A percentile compares a stretch with the other conserved stretches of the same genome.
phyloP scores from a whole-genome alignment of 2,329 filamentous ascomycete species.

The Tothia fuscella region DNA sequence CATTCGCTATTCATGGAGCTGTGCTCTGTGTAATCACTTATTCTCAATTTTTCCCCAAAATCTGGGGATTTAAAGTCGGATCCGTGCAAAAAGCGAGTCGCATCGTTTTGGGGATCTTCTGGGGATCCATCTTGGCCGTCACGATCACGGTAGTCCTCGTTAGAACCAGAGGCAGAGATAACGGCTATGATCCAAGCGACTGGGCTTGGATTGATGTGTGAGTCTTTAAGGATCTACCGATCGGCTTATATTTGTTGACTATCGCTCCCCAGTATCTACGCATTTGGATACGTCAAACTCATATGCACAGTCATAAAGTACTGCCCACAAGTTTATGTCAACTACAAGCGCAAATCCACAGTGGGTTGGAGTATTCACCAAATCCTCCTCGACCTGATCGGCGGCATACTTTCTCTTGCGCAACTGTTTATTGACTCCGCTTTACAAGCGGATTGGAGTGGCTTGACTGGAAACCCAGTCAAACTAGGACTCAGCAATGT shows the following conservation, averaged over 20 bases:
- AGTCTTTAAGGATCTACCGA: too few species aligned
- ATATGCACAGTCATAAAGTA: constrained; percentile 86
- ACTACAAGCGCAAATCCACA: constrained; percentile 76
- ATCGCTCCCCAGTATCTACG: constrained; percentile 36
- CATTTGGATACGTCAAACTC: constrained; percentile 80
- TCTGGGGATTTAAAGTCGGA: constrained; percentile 66
- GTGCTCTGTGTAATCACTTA: constrained; percentile 60
- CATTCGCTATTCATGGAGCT: constrained; percentile 73
- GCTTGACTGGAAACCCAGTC: constrained; percentile 79
- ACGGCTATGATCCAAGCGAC: constrained; percentile 32
- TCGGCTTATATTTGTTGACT: too few species aligned
- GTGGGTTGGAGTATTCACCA: constrained; percentile 76
- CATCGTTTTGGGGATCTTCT: constrained; percentile 56
- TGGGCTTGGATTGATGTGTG: constrained; percentile 56
- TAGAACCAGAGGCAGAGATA: constrained; percentile 26
- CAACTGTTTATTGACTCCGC: constrained; percentile 81
- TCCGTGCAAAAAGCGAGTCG: constrained; percentile 41
- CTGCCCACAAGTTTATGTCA: constrained; percentile 71
- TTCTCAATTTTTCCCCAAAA: constrained; percentile 57
- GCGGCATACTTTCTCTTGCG: constrained; percentile 67
- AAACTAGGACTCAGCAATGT: constrained; percentile 82
- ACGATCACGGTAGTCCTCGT: constrained; percentile 36
- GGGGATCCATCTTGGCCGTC: constrained; percentile 50
- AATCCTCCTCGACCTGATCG: constrained; percentile 72
- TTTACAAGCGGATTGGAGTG: constrained; percentile 76